A percentile compares a stretch with the other conserved stretches of the same genome.
Conservation (phyloP, 768 basidiomycete genomes). For the Leccinum aurantiacum region DNA sequence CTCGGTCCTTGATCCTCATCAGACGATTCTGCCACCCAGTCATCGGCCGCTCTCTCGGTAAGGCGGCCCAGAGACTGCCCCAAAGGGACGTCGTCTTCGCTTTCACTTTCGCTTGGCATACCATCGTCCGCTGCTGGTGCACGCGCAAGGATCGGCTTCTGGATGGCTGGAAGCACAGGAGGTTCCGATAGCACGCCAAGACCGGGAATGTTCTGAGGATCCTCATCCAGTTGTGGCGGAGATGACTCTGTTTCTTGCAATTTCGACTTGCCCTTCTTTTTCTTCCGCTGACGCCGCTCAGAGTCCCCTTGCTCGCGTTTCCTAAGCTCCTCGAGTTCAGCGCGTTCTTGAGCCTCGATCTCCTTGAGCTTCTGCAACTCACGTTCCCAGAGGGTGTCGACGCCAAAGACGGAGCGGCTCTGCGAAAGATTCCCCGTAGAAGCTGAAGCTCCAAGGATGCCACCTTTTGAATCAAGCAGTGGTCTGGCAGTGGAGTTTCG, state of each 20-base stretch:
- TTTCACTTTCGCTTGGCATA: constrained; percentile 53
- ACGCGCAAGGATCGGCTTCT: constrained; percentile 32
- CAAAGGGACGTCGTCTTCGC: constrained; percentile 40
- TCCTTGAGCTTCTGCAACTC: constrained; percentile 79
- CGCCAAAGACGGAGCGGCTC: constrained; percentile 85
- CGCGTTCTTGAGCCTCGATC: constrained; percentile 69
- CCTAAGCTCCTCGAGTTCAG: constrained; percentile 52
- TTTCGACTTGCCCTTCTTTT: constrained; percentile 47
- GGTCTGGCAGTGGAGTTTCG: constrained; percentile 61
- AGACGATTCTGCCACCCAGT: too few relatives aligned
- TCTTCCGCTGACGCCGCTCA: constrained; percentile 36
- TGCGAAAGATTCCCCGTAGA: constrained; percentile 37
- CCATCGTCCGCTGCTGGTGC: constrained; percentile 37
- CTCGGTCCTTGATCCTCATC: too few relatives aligned
- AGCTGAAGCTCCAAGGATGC: constrained; percentile 34
- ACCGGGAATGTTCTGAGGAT: constrained; percentile 32
- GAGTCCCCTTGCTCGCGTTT: constrained; percentile 47
- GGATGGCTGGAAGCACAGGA: constrained; percentile 37
- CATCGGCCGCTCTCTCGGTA: constrained; percentile 26
- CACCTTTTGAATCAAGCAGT: constrained; percentile 61
- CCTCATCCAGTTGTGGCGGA: constrained; percentile 28
- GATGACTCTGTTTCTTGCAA: constrained; percentile 42
- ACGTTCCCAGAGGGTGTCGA: constrained; percentile 89
- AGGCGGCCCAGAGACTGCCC: constrained; percentile 17
- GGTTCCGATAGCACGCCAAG: constrained; percentile 21